phyloP scores from a whole-genome alignment of 345 rosid species.

The Corchorus olitorius region DNA sequence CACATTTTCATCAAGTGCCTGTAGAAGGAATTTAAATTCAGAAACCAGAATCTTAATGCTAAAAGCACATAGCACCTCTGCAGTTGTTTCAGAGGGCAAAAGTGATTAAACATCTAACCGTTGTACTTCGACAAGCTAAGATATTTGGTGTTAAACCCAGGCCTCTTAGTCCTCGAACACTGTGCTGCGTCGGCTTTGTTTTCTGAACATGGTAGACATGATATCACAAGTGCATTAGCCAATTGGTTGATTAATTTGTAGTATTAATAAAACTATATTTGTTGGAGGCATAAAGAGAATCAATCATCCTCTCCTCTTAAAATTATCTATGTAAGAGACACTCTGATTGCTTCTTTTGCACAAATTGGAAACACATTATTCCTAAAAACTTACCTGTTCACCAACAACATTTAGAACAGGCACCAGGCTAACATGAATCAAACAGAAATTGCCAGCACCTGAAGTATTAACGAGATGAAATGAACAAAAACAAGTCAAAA shows the following conservation, averaged over 20 bases:
- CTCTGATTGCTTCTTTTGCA: background rate
- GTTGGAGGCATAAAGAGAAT: background rate
- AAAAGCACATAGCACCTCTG: background rate
- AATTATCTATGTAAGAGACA: background rate
- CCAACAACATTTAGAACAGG: slow-evolving; percentile 97
- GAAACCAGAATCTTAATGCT: slow-evolving; percentile 32
- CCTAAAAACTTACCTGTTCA: slow-evolving; percentile 66
- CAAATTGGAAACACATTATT: background rate
- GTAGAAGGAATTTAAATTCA: slow-evolving; percentile 27
- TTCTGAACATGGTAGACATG: slow-evolving; percentile 46
- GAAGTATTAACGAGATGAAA: slow-evolving; percentile 16
- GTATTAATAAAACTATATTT: no score
- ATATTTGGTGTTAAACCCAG: slow-evolving; percentile 87
- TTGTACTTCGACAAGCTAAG: slow-evolving; percentile 90
- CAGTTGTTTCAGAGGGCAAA: background rate
- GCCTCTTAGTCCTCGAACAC: slow-evolving; percentile 83
- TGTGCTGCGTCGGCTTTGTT: slow-evolving; percentile 99
- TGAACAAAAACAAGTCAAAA: background rate
- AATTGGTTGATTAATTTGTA: background rate
- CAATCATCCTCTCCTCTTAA: background rate
- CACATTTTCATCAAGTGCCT: slow-evolving; percentile 89
- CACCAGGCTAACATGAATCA: slow-evolving; percentile 97
- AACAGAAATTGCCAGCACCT: slow-evolving; percentile 91
- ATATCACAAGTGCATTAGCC: background rate
- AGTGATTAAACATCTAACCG: slow-evolving; percentile 40